These are phyloP conservation scores for Venturia effusa DNA, from an alignment of 2,329 filamentous ascomycete genomes.

Conservation along the genomic window DNA sequence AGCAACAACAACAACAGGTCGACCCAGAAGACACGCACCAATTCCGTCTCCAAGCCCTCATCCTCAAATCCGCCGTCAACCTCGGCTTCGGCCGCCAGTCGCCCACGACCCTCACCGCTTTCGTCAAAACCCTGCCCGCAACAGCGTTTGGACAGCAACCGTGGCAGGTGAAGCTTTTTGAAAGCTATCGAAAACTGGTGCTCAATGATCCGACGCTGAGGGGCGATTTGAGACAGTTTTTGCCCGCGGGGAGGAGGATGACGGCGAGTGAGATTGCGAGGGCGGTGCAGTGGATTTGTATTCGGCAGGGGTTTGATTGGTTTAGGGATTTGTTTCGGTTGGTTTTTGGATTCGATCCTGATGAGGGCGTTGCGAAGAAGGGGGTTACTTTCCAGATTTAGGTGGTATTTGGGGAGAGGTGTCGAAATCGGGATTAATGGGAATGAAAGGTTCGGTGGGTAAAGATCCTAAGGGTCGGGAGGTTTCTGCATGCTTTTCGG, in stretches of 20 bases:
- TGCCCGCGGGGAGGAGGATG: slow-evolving; percentile 38
- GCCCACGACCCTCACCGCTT: slow-evolving; percentile 54
- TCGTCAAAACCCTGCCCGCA: slow-evolving; percentile 63
- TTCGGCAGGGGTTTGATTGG: slow-evolving; percentile 64
- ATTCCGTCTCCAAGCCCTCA: slow-evolving; percentile 63
- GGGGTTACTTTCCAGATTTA: slow-evolving; percentile 29
- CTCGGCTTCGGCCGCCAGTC: slow-evolving; percentile 57
- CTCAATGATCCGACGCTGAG: slow-evolving; percentile 60
- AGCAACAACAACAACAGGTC: slow-evolving; percentile 22
- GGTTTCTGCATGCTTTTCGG: not conserved
- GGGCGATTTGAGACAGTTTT: slow-evolving; percentile 29
- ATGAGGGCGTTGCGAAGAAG: slow-evolving; percentile 62
- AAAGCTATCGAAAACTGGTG: slow-evolving; percentile 72
- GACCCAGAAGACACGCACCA: slow-evolving; percentile 66
- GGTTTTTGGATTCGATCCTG: slow-evolving; percentile 74
- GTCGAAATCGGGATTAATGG: too few species aligned
- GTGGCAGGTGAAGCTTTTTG: slow-evolving; percentile 60
- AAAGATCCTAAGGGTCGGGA: not conserved
- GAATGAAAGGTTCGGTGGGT: not conserved
- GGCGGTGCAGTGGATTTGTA: slow-evolving; percentile 65
- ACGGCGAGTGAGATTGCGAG: slow-evolving; percentile 67
- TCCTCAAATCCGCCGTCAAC: slow-evolving; percentile 78
- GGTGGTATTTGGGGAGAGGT: too few species aligned
- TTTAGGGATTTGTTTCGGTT: slow-evolving; percentile 71
- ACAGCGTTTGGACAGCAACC: slow-evolving; percentile 67